These are phyloP conservation scores for Clonostachys sp. DNA, from an alignment of 2,329 filamentous ascomycete genomes.

Conservation along the genomic window DNA sequence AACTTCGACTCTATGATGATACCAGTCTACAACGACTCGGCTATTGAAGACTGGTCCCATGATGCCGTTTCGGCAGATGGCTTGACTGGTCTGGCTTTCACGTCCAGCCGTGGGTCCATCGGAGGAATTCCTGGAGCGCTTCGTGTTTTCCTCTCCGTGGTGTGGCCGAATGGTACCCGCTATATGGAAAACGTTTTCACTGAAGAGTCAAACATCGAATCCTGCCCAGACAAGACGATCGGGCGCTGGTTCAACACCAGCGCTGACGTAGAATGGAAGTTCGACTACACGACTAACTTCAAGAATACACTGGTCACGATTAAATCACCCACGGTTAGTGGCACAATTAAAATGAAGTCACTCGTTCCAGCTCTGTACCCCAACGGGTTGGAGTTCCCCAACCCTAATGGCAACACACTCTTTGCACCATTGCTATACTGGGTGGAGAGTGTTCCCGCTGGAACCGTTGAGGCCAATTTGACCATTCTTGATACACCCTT, in stretches of 20 bases:
- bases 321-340: background rate
- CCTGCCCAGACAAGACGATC: background rate
- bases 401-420: background rate
- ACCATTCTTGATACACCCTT: constrained; percentile 5
- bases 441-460: background rate
- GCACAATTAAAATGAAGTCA: background rate
- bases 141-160: background rate
- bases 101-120: background rate
- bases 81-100: background rate
- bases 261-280: background rate
- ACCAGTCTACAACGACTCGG: constrained; percentile 1
- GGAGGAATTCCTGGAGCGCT: background rate
- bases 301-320: background rate
- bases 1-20: constrained; percentile 5
- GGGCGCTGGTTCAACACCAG: background rate
- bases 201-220: constrained; percentile 1
- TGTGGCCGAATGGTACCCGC: background rate
- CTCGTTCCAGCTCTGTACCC: background rate
- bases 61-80: background rate
- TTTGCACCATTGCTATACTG: background rate
- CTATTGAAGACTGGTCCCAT: background rate
- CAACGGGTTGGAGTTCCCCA: background rate
- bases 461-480: constrained; percentile 1
- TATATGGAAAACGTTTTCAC: constrained; percentile 3
- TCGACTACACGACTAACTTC: background rate